A percentile compares a stretch with the other conserved stretches of the same genome.
Conservation (phyloP, 108 stramenopile genomes). For the Asterionellopsis glacialis region DNA sequence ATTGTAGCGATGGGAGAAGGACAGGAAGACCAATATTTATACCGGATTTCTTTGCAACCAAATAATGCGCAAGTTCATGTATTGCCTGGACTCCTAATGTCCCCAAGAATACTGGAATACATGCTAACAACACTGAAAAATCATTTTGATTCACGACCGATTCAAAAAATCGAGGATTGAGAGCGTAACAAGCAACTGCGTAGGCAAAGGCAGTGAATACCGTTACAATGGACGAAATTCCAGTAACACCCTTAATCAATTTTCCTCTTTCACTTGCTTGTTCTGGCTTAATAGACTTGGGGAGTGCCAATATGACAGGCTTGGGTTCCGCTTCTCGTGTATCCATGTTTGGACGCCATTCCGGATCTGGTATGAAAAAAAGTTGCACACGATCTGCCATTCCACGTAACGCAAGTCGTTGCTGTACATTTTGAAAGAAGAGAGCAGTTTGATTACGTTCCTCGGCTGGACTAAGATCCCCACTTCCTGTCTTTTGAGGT, state of each 20-base stretch:
- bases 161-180: slow-evolving; percentile 69
- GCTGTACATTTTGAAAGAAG: slow-evolving; percentile 43
- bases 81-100: slow-evolving; percentile 44
- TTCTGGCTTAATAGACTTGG: slow-evolving; percentile 46
- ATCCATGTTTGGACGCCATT: background rate
- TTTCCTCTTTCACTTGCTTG: slow-evolving; percentile 30
- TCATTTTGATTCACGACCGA: slow-evolving; percentile 52
- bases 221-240: slow-evolving; percentile 35
- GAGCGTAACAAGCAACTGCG: slow-evolving; percentile 44
- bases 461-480: background rate
- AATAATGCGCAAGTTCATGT: slow-evolving; percentile 56
- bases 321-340: slow-evolving; percentile 20
- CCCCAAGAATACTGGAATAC: slow-evolving; percentile 59
- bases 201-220: slow-evolving; percentile 47
- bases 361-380: slow-evolving; percentile 54
- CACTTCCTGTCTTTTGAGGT: background rate
- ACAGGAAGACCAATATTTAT: slow-evolving; percentile 58
- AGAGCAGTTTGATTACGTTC: slow-evolving; percentile 11
- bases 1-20: slow-evolving; percentile 55
- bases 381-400: slow-evolving; percentile 46
- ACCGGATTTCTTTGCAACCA: slow-evolving; percentile 42
- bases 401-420: slow-evolving; percentile 27
- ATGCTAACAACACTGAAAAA: slow-evolving; percentile 25
- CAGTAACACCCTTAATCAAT: slow-evolving; percentile 19
- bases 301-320: slow-evolving; percentile 58